Base-by-base conservation (phyloP, 345 rosid species). In the Eucalyptus coolabah region DNA sequence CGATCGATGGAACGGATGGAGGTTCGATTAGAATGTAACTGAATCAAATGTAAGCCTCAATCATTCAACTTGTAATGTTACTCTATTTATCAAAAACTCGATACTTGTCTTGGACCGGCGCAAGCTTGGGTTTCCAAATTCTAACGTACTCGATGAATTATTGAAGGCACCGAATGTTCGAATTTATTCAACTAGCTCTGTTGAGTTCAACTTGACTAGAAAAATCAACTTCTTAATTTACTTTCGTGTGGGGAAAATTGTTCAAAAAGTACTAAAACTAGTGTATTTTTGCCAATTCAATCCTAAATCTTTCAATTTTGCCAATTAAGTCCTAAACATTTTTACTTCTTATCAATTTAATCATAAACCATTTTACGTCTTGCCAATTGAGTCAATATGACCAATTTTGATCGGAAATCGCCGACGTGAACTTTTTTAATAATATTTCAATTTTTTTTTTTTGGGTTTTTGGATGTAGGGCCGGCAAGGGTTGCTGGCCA, bases 381-480 rank as follows among this genome's bases (percentile, higher is more conserved):
- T 53, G 26, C 5, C 24, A 53, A 53, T 53, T 53, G 0, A 53
- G 26, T 53, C 11, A 0, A 53, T 53, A 0, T 8, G 2, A 53
- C 0, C 0, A 53, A 53, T 53, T 53, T 53, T 53, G 59, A 53
- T 21, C 0, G 2, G 11, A 53, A 19, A 53, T 53, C 1, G 0
- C 2, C 26, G 1, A 53, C 1, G 0, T 0, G 2, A 53, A 53
- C 5, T 53, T 53, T 53, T 53, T 19, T 19, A 53, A 19, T 21
- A 53, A 53, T 19, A 53, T 53, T 19, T 53, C 0, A 2, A 51
- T 18, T 51, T 51, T 51, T n/a, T n/a, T n/a, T 18, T 51, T 51
- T 51, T 18, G 4, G 4, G 8, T 6, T 3, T 18, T 17, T 3
- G 59, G 26, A 53, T 19, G 11, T 19, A 19, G 56, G 56, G 54